Conservation (phyloP, 2,329 filamentous ascomycete species). For the Botrytis fabae region DNA sequence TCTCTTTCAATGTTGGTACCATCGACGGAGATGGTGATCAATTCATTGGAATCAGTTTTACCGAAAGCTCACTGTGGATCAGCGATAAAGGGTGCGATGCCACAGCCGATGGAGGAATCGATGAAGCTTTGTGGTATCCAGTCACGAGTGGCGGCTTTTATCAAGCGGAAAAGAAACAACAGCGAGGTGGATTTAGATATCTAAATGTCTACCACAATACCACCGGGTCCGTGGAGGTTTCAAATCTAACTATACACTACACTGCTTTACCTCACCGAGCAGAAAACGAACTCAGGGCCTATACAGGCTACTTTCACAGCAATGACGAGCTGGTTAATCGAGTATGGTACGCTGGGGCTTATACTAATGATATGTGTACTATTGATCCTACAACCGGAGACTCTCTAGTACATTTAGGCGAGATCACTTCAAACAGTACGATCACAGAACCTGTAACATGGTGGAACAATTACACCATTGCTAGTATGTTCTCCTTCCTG, state of each 20-base stretch:
- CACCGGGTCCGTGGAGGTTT: conserved; percentile 32
- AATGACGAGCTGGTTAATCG: conserved; percentile 53
- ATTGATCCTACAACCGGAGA: conserved; percentile 38
- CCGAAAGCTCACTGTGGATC: conserved; percentile 49
- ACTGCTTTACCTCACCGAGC: conserved; percentile 43
- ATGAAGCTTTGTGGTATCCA: conserved; percentile 51
- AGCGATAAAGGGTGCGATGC: conserved; percentile 48
- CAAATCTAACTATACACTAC: conserved; percentile 41
- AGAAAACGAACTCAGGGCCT: conserved; percentile 42
- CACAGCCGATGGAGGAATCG: conserved; percentile 48
- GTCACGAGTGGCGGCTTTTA: conserved; percentile 44
- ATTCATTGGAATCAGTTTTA: conserved; percentile 45
- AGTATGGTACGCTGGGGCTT: conserved; percentile 52
- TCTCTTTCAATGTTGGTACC: conserved; percentile 40
- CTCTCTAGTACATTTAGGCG: conserved; percentile 27
- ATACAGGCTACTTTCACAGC: conserved; percentile 56
- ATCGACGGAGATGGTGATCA: conserved; percentile 32
- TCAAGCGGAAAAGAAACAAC: conserved; percentile 45
- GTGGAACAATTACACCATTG: conserved; percentile 19
- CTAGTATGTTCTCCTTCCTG: neutral
- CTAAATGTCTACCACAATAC: conserved; percentile 47
- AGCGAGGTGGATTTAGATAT: conserved; percentile 54
- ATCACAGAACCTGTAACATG: conserved; percentile 10
- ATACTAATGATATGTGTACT: conserved; percentile 41
- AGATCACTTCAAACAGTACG: neutral